Conservation (phyloP, 2,329 filamentous ascomycete species). For the Pseudogymnoascus sp. region DNA sequence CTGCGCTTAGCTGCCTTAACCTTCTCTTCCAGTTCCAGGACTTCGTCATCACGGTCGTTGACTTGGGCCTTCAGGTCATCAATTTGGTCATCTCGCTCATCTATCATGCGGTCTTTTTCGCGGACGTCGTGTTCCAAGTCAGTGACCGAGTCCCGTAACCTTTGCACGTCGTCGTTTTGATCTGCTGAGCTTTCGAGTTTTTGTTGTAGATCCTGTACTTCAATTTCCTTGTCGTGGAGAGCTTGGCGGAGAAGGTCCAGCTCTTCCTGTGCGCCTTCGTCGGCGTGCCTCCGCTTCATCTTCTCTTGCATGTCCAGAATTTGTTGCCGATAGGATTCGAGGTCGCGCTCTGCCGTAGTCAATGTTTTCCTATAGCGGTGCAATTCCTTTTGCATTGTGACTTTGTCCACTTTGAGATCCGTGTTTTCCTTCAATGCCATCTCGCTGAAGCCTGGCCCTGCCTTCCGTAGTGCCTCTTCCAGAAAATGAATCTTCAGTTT, state of each 20-base stretch:
- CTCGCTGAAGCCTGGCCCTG: slow-evolving; percentile 83
- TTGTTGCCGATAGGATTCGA: slow-evolving; percentile 75
- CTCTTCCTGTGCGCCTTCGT: slow-evolving; percentile 58
- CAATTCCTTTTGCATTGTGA: slow-evolving; percentile 82
- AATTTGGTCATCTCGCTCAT: slow-evolving; percentile 66
- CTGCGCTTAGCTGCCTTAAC: slow-evolving; percentile 47
- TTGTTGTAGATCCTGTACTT: slow-evolving; percentile 42
- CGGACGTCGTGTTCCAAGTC: slow-evolving; percentile 69
- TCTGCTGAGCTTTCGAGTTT: slow-evolving; percentile 49
- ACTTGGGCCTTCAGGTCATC: slow-evolving; percentile 53
- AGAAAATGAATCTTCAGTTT: slow-evolving; percentile 97
- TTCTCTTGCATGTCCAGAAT: slow-evolving; percentile 76
- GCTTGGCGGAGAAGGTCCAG: slow-evolving; percentile 47
- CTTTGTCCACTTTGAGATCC: slow-evolving; percentile 85
- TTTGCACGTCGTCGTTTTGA: slow-evolving; percentile 51
- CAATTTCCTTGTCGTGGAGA: slow-evolving; percentile 46
- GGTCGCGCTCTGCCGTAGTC: slow-evolving; percentile 70
- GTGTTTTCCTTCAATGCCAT: slow-evolving; percentile 89
- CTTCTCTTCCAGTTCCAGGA: slow-evolving; percentile 49
- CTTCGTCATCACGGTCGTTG: slow-evolving; percentile 42
- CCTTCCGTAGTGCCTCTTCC: slow-evolving; percentile 79
- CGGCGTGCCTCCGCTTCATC: slow-evolving; percentile 64
- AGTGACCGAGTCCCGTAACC: slow-evolving; percentile 63
- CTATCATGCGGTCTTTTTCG: slow-evolving; percentile 65
- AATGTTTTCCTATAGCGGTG: slow-evolving; percentile 80